These are phyloP conservation scores for bread wheat (Triticum aestivum) DNA, from an alignment of 176 grass and related monocot species.

Conservation along the genomic window IWGSC_CS_RefSeq_v2.1 NC_057802.1:14435010-14435509, in stretches of 20 bases:
- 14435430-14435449: slow-evolving; percentile 9
- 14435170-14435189: background rate
- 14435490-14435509: background rate
- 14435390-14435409: slow-evolving; percentile 90
- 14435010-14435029: background rate
- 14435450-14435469: background rate
- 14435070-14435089: background rate
- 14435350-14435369: slow-evolving; percentile 80
- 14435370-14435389: slow-evolving; percentile 91
- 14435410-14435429: slow-evolving; percentile 39
- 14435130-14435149: background rate
- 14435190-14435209: background rate
- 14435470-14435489: slow-evolving; percentile 10
- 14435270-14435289: background rate
- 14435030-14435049: background rate
- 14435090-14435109: too few species aligned
- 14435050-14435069: background rate
- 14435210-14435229: background rate
- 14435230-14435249: background rate
- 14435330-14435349: slow-evolving; percentile 83
- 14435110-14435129: background rate
- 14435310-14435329: slow-evolving; percentile 28
- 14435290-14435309: background rate
- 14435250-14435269: background rate
- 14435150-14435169: background rate